Base-by-base conservation (phyloP, 345 rosid species). In the Moricandia arvensis region DNA sequence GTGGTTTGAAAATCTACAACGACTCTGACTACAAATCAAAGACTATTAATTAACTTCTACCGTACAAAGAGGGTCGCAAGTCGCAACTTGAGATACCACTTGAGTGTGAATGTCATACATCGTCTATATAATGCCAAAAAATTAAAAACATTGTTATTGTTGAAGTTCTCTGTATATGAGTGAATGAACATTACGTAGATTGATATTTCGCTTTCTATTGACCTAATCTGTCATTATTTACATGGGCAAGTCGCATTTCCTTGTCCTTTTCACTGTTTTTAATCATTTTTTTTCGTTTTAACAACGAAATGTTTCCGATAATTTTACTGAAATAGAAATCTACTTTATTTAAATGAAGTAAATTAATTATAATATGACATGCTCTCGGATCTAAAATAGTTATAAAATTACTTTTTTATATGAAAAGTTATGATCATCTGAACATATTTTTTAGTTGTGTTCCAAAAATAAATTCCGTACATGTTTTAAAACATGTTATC, bases 21-120 rank as follows among this genome's bases (percentile, higher is more conserved):
- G 24, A 21, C 24, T 21, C 24, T 21, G 24, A 21, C 24, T 21
- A 21, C 24, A 21, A 21, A 63, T n/a, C 29, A 30, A 63, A 63
- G 59, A 63, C 75, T 69, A 18, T 8, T 24, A 5, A 51, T 30
- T 53, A 57, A 70, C 59, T 75, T 77, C 24, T 77, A n/a, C 43
- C 11, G n/a, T n/a, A 64, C 54, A 63, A 35, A 29, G 12, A 57
- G 66, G 80, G 70, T 43, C 70, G 10, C 24, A 54, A 4, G 34
- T n/a, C n/a, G n/a, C n/a, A n/a, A n/a, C n/a, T 26, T 8, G 2
- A 15, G 41, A 64, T 59, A 33, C 45, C 38, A 60, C 54, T 49
- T 75, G 79, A 60, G 68, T 24, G 60, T n/a, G 57, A 24, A 29
- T 41, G 62, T n/a, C 16, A 35, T 24, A 8, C 38, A n/a, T 41